Conservation (phyloP, 208 protist genomes). For the Zelonia costaricensis region DNA sequence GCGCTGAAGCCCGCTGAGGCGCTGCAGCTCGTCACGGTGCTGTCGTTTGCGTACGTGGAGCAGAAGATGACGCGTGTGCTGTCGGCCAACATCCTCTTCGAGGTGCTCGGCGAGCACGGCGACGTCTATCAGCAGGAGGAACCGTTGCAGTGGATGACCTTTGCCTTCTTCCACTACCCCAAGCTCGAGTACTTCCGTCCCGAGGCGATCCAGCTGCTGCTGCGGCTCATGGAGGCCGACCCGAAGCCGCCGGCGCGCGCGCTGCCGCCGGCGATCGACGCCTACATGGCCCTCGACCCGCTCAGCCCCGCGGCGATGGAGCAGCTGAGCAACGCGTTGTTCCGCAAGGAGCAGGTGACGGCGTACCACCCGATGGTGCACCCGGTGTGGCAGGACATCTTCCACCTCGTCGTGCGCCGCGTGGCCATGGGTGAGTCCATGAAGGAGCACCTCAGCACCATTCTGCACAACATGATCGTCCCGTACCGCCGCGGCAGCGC, state of each 20-base stretch:
- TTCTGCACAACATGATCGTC: constrained; percentile 84
- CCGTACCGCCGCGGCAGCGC: constrained; percentile 85
- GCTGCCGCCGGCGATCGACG: constrained; percentile 42
- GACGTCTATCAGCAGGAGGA: constrained; percentile 38
- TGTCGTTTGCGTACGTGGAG: constrained; percentile 87
- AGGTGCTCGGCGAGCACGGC: constrained; percentile 37
- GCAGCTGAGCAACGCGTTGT: constrained; percentile 82
- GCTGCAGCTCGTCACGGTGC: constrained; percentile 35
- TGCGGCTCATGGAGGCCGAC: constrained; percentile 63
- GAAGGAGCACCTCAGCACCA: constrained; percentile 82
- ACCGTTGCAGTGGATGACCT: constrained; percentile 67
- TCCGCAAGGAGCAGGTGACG: constrained; percentile 88
- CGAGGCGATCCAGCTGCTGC: constrained; percentile 80
- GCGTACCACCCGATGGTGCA: constrained; percentile 86
- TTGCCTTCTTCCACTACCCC: constrained; percentile 89
- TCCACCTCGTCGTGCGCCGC: constrained; percentile 65
- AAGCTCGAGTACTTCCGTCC: constrained; percentile 90
- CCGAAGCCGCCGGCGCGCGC: constrained; percentile 20
- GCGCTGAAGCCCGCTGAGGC: constrained; percentile 48
- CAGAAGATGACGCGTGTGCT: constrained; percentile 81
- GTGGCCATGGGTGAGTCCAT: constrained; percentile 81
- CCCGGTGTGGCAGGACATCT: constrained; percentile 87
- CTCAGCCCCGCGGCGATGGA: constrained; percentile 76
- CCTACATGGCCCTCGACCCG: constrained; percentile 63
- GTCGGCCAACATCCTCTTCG: constrained; percentile 75